Conservation (phyloP, 768 basidiomycete species). For the Boletus sp. region DNA sequence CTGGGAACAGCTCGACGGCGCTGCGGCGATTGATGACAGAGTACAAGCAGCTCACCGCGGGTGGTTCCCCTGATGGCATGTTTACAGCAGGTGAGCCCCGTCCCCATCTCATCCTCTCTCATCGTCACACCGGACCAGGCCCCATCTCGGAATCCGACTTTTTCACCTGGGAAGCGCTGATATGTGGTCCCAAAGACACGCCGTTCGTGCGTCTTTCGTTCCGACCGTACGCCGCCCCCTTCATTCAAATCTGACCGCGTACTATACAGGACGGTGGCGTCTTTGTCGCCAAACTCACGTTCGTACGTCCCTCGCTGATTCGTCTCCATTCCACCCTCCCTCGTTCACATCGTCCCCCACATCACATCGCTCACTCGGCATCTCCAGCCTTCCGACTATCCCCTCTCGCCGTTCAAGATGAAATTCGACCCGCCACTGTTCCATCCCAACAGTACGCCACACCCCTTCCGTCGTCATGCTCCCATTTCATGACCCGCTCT, state of each 20-base stretch:
- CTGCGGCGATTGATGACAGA: slow-evolving; percentile 89
- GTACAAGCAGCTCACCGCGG: slow-evolving; percentile 81
- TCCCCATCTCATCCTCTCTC: background rate
- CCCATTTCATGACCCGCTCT: background rate
- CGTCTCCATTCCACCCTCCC: background rate
- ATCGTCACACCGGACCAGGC: slow-evolving; percentile 41
- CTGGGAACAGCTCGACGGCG: slow-evolving; percentile 67
- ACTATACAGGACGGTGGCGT: slow-evolving; percentile 82
- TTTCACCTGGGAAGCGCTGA: slow-evolving; percentile 95
- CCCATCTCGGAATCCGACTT: slow-evolving; percentile 91
- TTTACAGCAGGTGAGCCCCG: slow-evolving; percentile 79
- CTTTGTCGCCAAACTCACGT: slow-evolving; percentile 88
- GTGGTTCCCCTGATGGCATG: slow-evolving; percentile 89
- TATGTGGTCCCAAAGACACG: slow-evolving; percentile 91
- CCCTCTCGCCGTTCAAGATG: slow-evolving; percentile 99
- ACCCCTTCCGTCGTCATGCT: background rate
- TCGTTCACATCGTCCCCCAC: background rate
- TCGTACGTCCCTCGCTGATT: slow-evolving; percentile 53
- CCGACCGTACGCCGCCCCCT: no score
- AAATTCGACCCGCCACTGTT: slow-evolving; percentile 95
- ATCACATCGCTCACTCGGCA: background rate
- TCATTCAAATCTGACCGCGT: no score
- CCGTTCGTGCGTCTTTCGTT: slow-evolving; percentile 66
- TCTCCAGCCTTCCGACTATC: slow-evolving; percentile 79
- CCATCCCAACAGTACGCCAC: slow-evolving; percentile 91